These are phyloP conservation scores for Tuber aestivum DNA, from an alignment of 495 filamentous ascomycete species.

Conservation along the genomic window DNA sequence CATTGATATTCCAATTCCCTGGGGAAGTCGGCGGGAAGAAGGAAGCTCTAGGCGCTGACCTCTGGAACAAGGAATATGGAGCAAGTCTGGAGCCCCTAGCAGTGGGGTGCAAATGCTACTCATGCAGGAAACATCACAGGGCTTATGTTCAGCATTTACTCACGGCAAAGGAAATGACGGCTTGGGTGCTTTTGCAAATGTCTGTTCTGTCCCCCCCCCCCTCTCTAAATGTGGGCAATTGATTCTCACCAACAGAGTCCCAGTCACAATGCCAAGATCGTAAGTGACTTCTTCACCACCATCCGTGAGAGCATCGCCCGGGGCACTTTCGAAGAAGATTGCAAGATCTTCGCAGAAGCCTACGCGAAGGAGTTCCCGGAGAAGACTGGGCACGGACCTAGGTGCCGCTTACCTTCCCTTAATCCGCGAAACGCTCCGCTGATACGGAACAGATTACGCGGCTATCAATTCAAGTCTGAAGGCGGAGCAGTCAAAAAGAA, in stretches of 20 bases:
- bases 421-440: neutral
- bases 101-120: constrained; percentile 66
- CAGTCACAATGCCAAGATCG: constrained; percentile 67
- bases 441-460: constrained; percentile 55
- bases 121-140: constrained; percentile 75
- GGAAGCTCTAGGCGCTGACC: constrained; percentile 62
- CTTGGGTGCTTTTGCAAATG: constrained; percentile 84
- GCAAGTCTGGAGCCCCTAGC: constrained; percentile 56
- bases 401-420: constrained; percentile 47
- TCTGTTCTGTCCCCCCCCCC: constrained; percentile 1
- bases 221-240: neutral
- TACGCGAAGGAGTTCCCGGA: constrained; percentile 68
- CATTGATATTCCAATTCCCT: constrained; percentile 68
- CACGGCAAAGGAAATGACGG: constrained; percentile 87
- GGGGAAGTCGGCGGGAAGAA: constrained; percentile 1
- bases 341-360: constrained; percentile 50
- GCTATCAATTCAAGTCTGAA: constrained; percentile 73
- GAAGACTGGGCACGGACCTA: constrained; percentile 69
- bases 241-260: neutral
- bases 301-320: constrained; percentile 58
- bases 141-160: constrained; percentile 86
- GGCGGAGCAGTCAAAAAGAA: constrained; percentile 63
- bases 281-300: constrained; percentile 66
- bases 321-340: constrained; percentile 59
- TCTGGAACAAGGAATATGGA: constrained; percentile 59